phyloP scores from a whole-genome alignment of 495 filamentous ascomycete genomes.

The Aspergillus cristatus region DNA sequence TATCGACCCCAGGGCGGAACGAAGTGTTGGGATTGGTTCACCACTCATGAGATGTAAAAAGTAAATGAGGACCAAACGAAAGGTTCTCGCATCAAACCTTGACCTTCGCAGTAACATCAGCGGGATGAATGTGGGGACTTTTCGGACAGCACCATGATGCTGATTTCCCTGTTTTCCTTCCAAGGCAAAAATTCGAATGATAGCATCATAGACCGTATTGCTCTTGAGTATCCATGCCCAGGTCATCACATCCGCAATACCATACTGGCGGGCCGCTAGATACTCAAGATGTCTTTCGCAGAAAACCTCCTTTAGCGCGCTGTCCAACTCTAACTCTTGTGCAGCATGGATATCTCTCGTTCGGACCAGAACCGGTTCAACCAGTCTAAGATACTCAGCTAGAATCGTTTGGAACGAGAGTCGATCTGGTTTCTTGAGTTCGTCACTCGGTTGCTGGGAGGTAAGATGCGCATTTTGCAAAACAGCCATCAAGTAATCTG shows the following conservation, averaged over 20 bases:
- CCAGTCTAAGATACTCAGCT: constrained; percentile 29
- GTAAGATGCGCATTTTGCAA: constrained; percentile 19
- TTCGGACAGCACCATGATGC: constrained; percentile 1
- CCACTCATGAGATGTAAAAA: constrained; percentile 32
- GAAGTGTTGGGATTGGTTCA: constrained; percentile 12
- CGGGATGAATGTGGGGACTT: constrained; percentile 40
- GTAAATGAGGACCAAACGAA: constrained; percentile 36
- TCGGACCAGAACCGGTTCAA: constrained; percentile 24
- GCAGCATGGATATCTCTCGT: constrained; percentile 1
- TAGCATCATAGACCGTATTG: constrained; percentile 28
- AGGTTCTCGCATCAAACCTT: constrained; percentile 27
- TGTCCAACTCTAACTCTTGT: constrained; percentile 7
- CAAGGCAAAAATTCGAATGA: constrained; percentile 29
- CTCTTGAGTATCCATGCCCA: constrained; percentile 53
- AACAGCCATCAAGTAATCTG: constrained; percentile 26
- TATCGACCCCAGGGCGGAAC: neutral
- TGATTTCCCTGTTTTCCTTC: constrained; percentile 15
- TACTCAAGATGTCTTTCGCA: constrained; percentile 16
- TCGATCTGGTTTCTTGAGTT: constrained; percentile 8
- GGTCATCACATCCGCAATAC: constrained; percentile 38
- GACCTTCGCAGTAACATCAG: constrained; percentile 40
- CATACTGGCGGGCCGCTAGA: constrained; percentile 31
- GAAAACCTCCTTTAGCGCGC: constrained; percentile 29
- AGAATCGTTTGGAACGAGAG: constrained; percentile 26
- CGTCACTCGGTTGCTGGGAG: constrained; percentile 5